These are phyloP conservation scores for Populus nigra DNA, from an alignment of 345 rosid genomes.

Conservation along the genomic window DNA sequence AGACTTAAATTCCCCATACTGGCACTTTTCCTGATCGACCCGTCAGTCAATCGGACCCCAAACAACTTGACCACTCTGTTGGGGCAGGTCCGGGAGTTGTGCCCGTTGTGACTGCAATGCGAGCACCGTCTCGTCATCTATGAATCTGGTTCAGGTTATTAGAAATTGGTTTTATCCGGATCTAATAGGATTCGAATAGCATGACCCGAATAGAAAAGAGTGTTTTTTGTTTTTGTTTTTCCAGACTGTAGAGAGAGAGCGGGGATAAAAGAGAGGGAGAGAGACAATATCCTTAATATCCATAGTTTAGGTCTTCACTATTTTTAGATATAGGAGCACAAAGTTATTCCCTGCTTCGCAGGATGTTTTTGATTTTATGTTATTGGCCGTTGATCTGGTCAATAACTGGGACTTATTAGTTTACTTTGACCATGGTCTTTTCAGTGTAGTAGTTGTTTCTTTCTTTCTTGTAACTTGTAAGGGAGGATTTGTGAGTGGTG, in stretches of 20 bases:
- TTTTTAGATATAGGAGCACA: not conserved
- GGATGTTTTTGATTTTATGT: not conserved
- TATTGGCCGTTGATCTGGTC: slow-evolving; percentile 11
- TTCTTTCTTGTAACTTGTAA: not conserved
- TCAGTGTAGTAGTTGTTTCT: not conserved
- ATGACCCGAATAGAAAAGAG: slow-evolving; percentile 4
- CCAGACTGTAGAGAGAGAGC: not conserved
- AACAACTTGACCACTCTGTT: slow-evolving; percentile 35
- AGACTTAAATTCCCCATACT: slow-evolving; percentile 36
- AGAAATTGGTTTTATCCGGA: not conserved
- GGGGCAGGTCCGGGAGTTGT: slow-evolving; percentile 37
- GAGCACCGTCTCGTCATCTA: slow-evolving; percentile 37
- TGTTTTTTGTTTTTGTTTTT: not conserved
- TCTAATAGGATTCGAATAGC: slow-evolving; percentile 17
- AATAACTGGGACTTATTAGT: not conserved
- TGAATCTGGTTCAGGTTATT: slow-evolving; percentile 11
- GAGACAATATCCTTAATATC: slow-evolving; percentile 6
- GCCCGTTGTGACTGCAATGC: slow-evolving; percentile 41
- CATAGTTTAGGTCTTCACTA: slow-evolving; percentile 11
- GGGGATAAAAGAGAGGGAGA: not conserved
- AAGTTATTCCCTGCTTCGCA: slow-evolving; percentile 21
- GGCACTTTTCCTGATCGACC: slow-evolving; percentile 49
- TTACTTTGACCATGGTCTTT: not conserved
- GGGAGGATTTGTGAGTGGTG: too few relatives aligned
- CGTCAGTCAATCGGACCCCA: slow-evolving; percentile 40